Base-by-base conservation (phyloP, 768 basidiomycete species). In the Amanita rimosa region DNA sequence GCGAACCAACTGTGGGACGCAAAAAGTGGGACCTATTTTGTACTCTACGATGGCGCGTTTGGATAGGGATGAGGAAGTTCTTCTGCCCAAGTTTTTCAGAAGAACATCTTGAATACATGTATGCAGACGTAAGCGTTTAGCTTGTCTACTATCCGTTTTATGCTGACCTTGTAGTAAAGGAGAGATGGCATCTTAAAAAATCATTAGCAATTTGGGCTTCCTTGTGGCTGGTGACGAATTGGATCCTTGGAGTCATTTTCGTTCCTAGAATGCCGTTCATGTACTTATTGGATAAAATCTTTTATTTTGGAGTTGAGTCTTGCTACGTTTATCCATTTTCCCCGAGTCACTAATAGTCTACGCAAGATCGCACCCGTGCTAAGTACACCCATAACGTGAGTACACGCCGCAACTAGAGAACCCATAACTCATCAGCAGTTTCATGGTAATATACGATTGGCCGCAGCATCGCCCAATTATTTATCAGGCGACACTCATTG, bases 141-240 rank as follows among this genome's bases (percentile, higher is more conserved):
- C 9, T 19, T 8, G 13, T 33, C 22, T 4, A 24, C 7, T 16
- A 24, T 17, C 13, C 26, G 26, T 36, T 38, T 2, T 19, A 24
- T 8, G 33, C 55, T 53, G 42, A 40, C 39, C n/a, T 19, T 44
- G 3, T 47, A 31, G 26, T 27, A 44, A 69, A 80, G 71, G 87
- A 90, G 64, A 76, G 70, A 45, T 88, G 85, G 86, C 84, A 78
- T 56, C 68, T 79, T 21, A 74, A 74, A 52, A 87, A 85, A 68
- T 67, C 72, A 0, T 64, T 85, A 29, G 82, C 81, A 16, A 53
- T 81, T 7, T 81, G 79, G 74, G 77, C 80, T 5, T 68, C 77
- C 8, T 50, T 75, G 7, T 89, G 83, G 71, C 68, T 84, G 36
- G 66, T 85, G 45, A 54, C 76, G 27, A 86, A 81, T 55, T 89